phyloP scores from a whole-genome alignment of 352 stramenopile species.

The Blastocystis sp. region DNA sequence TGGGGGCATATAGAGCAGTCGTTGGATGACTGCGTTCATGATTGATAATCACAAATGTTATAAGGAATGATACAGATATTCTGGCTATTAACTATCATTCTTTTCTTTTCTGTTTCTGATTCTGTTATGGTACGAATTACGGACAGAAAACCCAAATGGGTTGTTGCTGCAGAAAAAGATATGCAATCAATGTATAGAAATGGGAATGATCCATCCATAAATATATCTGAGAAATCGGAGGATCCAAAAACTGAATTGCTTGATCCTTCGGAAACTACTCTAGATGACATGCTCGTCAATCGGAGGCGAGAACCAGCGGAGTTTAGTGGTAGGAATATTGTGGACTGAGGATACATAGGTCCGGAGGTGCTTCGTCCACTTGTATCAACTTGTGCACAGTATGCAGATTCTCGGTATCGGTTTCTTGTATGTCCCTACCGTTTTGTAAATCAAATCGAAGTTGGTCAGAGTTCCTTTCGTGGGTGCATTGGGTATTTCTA shows the following conservation, averaged over 20 bases:
- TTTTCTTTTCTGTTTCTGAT: neutral
- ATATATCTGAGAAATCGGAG: no score
- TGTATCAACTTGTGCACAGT: neutral
- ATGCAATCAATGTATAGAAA: no score
- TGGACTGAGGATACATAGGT: neutral
- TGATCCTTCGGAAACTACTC: no score
- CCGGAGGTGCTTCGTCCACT: neutral
- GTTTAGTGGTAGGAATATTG: neutral
- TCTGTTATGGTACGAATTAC: constrained; percentile 48
- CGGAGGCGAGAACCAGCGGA: neutral
- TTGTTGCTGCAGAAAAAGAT: neutral
- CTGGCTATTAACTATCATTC: neutral
- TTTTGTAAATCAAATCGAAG: constrained; percentile 42
- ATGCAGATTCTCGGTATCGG: neutral
- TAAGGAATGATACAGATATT: neutral
- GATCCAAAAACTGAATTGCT: no score
- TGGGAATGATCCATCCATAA: no score
- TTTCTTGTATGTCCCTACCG: constrained; percentile 42
- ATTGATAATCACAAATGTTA: neutral
- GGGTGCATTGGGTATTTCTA: constrained; percentile 45
- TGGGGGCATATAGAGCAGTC: constrained; percentile 42
- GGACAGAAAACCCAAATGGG: constrained; percentile 57
- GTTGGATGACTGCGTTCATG: constrained; percentile 44
- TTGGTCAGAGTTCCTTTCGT: neutral
- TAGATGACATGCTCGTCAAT: neutral